phyloP scores from a whole-genome alignment of 2,329 filamentous ascomycete genomes.

The Penicillium psychrosexuale region DNA sequence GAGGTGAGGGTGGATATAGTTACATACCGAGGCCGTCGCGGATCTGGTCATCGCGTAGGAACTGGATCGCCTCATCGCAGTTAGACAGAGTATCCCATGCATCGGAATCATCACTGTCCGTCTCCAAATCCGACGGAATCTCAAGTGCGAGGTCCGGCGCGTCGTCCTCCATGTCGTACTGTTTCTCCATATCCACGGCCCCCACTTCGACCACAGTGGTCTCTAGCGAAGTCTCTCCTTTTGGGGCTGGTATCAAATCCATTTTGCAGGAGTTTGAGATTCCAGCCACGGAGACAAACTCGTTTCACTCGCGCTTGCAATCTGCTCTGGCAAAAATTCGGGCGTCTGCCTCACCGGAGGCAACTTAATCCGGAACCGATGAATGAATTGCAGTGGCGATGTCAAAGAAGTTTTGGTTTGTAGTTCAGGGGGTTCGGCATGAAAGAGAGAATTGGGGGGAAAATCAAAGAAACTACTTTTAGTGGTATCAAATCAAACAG shows the following conservation, averaged over 20 bases:
- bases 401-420: constrained; percentile 12
- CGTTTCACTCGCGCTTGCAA: constrained; percentile 21
- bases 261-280: constrained; percentile 35
- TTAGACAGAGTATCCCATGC: constrained; percentile 64
- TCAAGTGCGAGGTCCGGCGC: constrained; percentile 29
- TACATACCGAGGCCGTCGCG: constrained; percentile 47
- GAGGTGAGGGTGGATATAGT: constrained; percentile 14
- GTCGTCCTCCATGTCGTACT: constrained; percentile 20
- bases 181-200: constrained; percentile 26
- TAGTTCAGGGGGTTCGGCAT: neutral
- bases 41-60: constrained; percentile 54
- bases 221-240: constrained; percentile 35
- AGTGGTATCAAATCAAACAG: constrained; percentile 33
- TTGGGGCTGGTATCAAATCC: constrained; percentile 39
- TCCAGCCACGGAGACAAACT: constrained; percentile 31
- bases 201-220: constrained; percentile 37
- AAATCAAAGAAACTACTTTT: constrained; percentile 14
- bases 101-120: constrained; percentile 38
- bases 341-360: constrained; percentile 27
- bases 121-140: constrained; percentile 36
- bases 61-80: constrained; percentile 61
- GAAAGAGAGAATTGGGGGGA: neutral
- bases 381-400: constrained; percentile 13
- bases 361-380: constrained; percentile 31
- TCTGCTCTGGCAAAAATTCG: constrained; percentile 25